phyloP scores from a whole-genome alignment of 306 rosid species.

The Rosa persica region DNA sequence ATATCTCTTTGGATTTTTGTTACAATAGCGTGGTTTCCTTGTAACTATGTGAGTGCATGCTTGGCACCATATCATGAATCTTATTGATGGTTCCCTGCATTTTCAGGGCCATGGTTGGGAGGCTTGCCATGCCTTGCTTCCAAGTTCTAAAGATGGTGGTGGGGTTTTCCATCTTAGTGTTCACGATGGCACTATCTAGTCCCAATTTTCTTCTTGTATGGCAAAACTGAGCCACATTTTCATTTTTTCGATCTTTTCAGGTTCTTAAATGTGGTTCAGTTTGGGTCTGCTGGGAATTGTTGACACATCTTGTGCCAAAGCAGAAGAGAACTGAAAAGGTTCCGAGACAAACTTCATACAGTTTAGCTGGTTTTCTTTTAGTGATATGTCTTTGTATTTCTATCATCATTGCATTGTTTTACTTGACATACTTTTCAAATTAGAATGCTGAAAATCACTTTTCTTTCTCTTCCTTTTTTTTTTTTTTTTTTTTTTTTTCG shows the following conservation, averaged over 20 bases:
- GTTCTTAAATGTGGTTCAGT: constrained; percentile 11
- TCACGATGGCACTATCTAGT: constrained; percentile 22
- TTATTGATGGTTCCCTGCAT: constrained; percentile 39
- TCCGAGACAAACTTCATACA: neutral
- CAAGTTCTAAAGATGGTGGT: constrained; percentile 34
- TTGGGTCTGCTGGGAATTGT: constrained; percentile 19
- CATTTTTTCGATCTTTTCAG: neutral
- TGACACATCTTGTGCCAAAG: constrained; percentile 22
- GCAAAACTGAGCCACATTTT: neutral
- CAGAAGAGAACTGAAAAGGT: constrained; percentile 20
- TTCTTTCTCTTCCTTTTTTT: too few species aligned
- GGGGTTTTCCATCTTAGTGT: constrained; percentile 20
- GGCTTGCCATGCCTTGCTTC: constrained; percentile 46
- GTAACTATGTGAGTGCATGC: neutral
- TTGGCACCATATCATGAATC: constrained; percentile 7
- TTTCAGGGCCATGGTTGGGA: constrained; percentile 48
- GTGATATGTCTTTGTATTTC: neutral
- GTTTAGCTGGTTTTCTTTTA: neutral
- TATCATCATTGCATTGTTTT: neutral
- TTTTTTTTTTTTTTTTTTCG: too few species aligned
- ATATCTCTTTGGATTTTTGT: neutral
- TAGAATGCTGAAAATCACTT: neutral
- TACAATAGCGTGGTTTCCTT: neutral
- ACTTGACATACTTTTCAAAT: neutral
- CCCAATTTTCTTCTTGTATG: constrained; percentile 13